Base-by-base conservation (phyloP, 192 early-diverging fungal species). In the Phycomyces nitens region DNA sequence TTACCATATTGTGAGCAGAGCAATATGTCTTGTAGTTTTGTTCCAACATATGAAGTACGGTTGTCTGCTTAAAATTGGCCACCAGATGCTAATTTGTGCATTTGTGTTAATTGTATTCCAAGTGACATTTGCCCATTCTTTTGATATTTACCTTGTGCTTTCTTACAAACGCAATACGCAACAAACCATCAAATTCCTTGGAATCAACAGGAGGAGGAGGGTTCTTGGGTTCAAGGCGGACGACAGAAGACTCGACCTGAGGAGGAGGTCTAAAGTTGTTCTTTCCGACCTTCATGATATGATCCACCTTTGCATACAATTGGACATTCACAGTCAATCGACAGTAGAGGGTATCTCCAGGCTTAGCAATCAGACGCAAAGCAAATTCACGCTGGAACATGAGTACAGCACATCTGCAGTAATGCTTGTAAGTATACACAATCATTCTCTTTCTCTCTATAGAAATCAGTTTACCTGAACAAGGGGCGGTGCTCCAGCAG, bases 331-430 rank as follows among this genome's bases (percentile, higher is more conserved):
- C 95, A 24, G 88, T 88, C 22, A 99, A 70, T 22, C 97, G 86
- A 62, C 96, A 94, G 70, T 97, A 99, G 5, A 96, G 76, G 43
- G 77, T 80, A 68, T 96, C 94, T 15, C 95, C 95, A 6, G 97
- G 96, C 62, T 93, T 94, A 1, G 97, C 97, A 22, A 95, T 84
- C 16, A 99, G 75, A 22, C 94, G 90, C 60, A 99, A 74, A 11
- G 97, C 96, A 71, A 99, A 99, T 81, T 99, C 97, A 68, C 92
- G 89, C 72, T 99, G 97, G 75, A 99, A 99, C 96, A 98, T 99
- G 68, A 99, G 93, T 47, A 99, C 86, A 5, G 94, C 94, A 54
- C 89, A 90, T 49, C 66, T 68, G 39, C 20, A 59, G 77, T 7
- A 34, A 34, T n/a, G n/a, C n/a, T n/a, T n/a, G n/a, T n/a, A n/a